phyloP scores from a whole-genome alignment of 345 rosid species.

The Corchorus olitorius region DNA sequence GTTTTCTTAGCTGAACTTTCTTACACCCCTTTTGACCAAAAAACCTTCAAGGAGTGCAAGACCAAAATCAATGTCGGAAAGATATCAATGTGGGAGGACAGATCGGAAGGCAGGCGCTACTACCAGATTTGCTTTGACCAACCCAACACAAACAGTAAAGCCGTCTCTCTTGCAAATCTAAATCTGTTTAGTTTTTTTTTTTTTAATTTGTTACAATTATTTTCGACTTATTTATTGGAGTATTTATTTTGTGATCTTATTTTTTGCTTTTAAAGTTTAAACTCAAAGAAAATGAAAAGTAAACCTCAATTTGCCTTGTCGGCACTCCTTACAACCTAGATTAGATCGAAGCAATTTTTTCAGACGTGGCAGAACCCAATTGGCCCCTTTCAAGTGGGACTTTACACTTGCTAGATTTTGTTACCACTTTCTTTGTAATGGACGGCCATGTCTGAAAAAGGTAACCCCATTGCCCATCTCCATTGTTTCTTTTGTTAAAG shows the following conservation, averaged over 20 bases:
- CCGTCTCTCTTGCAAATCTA: background rate
- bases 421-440: background rate
- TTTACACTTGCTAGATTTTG: background rate
- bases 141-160: background rate
- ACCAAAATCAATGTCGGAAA: background rate
- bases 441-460: background rate
- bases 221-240: background rate
- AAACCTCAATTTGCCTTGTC: background rate
- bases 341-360: background rate
- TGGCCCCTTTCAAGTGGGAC: background rate
- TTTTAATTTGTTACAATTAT: too few relatives aligned
- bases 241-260: background rate
- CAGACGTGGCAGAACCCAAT: background rate
- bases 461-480: too few relatives aligned
- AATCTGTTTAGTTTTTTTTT: too few relatives aligned
- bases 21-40: background rate
- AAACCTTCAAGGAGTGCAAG: background rate
- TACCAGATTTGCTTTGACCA: constrained; percentile 7
- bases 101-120: background rate
- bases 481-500: too few relatives aligned
- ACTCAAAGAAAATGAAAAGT: background rate
- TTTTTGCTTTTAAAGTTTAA: background rate
- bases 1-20: constrained; percentile 1
- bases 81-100: background rate
- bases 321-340: too few relatives aligned